Percentiles rank a stretch among this genome's conserved stretches.
phyloP scores from a whole-genome alignment of 1,284 basidiomycete species.

The Chalciporus sp. region DNA sequence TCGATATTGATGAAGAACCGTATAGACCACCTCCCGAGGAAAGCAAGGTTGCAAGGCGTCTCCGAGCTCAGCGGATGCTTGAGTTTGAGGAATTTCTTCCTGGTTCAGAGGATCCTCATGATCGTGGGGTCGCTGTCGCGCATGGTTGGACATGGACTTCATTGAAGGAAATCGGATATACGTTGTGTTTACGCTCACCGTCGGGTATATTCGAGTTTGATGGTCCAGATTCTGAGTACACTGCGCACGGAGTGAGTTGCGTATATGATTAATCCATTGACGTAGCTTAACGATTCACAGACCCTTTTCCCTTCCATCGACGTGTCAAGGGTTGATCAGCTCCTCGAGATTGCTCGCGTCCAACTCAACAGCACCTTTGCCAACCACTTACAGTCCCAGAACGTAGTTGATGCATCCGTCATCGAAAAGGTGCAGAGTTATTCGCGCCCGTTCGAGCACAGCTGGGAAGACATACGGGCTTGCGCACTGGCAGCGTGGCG shows the following conservation, averaged over 20 bases:
- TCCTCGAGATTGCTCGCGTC: not conserved
- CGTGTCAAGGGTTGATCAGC: not conserved
- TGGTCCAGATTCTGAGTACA: not conserved
- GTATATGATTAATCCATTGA: not conserved
- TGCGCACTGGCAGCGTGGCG: not conserved
- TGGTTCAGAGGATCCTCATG: not conserved
- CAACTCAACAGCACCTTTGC: not conserved
- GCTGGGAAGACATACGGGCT: not conserved
- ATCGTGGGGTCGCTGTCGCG: not conserved
- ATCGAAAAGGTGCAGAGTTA: not conserved
- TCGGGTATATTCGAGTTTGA: not conserved
- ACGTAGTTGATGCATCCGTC: not conserved
- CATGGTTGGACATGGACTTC: not conserved
- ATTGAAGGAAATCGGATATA: not conserved
- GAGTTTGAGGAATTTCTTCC: not conserved
- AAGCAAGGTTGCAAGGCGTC: not conserved
- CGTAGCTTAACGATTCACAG: not conserved
- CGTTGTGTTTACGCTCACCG: not conserved
- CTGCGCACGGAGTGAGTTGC: not conserved
- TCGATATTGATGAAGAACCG: not conserved
- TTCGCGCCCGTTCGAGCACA: not conserved
- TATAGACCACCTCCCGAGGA: not conserved
- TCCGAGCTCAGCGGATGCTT: not conserved
- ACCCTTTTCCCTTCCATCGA: not conserved
- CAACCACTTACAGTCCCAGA: not conserved